A percentile compares a stretch with the other conserved stretches of the same genome.
These are phyloP conservation scores for Cercospora janseana DNA, from an alignment of 2,329 filamentous ascomycete genomes.

Conservation along the genomic window DNA sequence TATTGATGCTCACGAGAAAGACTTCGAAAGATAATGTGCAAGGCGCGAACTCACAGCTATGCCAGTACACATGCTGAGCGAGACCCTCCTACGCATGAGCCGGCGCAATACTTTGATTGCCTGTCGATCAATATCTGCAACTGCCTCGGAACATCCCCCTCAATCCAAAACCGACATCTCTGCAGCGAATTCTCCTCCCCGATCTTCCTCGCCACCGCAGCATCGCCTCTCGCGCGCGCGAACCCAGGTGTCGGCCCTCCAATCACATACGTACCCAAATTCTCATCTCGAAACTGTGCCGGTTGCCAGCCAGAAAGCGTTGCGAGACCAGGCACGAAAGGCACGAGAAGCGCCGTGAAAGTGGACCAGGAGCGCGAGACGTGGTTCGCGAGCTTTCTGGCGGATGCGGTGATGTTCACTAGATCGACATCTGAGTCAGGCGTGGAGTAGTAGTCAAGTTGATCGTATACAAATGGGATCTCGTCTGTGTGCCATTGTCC, in stretches of 20 bases:
- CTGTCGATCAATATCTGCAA: constrained; percentile 11
- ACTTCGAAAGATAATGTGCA: not conserved
- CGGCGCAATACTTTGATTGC: no score
- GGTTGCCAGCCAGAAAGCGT: constrained; percentile 45
- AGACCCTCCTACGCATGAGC: not conserved
- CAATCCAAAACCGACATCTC: constrained; percentile 51
- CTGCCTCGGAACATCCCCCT: constrained; percentile 45
- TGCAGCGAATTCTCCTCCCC: constrained; percentile 45
- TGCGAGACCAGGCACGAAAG: constrained; percentile 32
- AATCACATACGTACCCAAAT: constrained; percentile 43
- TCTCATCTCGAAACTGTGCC: constrained; percentile 36
- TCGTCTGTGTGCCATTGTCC: no score
- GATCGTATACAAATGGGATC: constrained; percentile 53
- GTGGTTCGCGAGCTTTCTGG: constrained; percentile 43
- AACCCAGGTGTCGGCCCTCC: constrained; percentile 48
- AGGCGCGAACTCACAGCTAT: no score
- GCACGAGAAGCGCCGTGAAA: constrained; percentile 46
- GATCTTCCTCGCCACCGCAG: constrained; percentile 31
- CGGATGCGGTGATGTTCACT: constrained; percentile 38
- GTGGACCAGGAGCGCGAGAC: constrained; percentile 51
- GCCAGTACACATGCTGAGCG: no score
- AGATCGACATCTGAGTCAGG: constrained; percentile 30
- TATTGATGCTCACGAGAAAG: not conserved
- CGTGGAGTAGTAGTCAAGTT: constrained; percentile 44
- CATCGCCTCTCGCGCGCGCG: constrained; percentile 40